Evolutionary conservation across 2,329 filamentous ascomycete genomes (phyloP).

Genomic region (Ascochyta fabae): DNA sequence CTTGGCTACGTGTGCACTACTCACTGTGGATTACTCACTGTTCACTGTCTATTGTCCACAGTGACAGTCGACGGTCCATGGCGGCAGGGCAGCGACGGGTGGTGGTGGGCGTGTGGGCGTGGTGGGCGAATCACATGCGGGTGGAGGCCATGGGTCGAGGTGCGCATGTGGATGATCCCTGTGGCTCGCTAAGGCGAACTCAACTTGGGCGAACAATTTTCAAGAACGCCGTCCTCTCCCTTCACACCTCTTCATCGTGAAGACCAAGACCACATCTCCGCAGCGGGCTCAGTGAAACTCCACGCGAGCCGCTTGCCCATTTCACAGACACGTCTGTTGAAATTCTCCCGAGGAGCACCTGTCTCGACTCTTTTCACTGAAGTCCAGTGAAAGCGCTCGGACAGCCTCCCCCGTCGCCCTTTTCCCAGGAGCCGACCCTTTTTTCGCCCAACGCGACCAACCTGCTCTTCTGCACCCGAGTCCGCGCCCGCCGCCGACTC

Average conservation of each 20-base stretch:
- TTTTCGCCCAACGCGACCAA: conserved; percentile 27
- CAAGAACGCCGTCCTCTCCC: conserved; percentile 22
- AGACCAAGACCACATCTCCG: conserved; percentile 35
- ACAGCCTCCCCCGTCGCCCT: conserved; percentile 44
- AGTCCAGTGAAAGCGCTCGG: conserved; percentile 41
- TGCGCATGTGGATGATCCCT: conserved; percentile 17
- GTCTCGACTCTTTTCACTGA: conserved; percentile 39
- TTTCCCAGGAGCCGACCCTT: conserved; percentile 35
- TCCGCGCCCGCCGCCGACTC: conserved; percentile 32
- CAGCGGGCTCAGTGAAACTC: conserved; percentile 41
- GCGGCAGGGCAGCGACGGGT: too few relatives aligned
- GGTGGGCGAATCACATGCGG: conserved; percentile 18
- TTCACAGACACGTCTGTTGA: conserved; percentile 50
- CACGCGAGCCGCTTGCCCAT: conserved; percentile 47
- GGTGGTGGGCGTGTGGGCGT: too few relatives aligned
- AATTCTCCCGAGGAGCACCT: conserved; percentile 43
- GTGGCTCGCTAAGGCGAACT: conserved; percentile 27
- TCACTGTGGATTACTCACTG: too few relatives aligned
- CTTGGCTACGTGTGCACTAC: too few relatives aligned
- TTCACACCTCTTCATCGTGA: conserved; percentile 45
- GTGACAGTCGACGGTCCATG: too few relatives aligned
- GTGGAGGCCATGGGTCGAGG: conserved; percentile 6
- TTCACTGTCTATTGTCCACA: too few relatives aligned
- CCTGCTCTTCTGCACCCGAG: conserved; percentile 38
- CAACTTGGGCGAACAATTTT: conserved; percentile 35